A percentile compares a stretch with the other conserved stretches of the same genome.
phyloP scores from a whole-genome alignment of 2,329 filamentous ascomycete species.

The Thelonectria rubi region DNA sequence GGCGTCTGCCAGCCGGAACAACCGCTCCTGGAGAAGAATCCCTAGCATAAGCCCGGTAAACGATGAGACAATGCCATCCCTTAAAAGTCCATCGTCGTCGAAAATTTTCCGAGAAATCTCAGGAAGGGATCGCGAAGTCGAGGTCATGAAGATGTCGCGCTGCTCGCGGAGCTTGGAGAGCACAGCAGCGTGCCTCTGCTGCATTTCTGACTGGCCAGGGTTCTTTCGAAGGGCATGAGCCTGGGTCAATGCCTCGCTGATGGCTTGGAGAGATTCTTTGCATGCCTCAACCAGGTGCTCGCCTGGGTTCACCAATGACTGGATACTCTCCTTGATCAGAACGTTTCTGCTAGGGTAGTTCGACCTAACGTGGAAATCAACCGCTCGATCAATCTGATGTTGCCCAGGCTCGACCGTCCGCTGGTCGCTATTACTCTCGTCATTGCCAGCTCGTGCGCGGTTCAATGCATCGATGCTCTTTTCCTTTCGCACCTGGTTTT shows the following conservation, averaged over 20 bases:
- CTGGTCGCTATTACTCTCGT: background rate
- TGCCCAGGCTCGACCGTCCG: background rate
- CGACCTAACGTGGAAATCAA: conserved; percentile 11
- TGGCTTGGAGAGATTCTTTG: conserved; percentile 16
- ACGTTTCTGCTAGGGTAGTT: background rate
- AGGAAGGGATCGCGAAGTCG: conserved; percentile 4
- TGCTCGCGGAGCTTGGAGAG: conserved; percentile 2
- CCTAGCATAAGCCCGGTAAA: conserved; percentile 10
- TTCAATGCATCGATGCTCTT: conserved; percentile 5
- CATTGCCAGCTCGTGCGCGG: conserved; percentile 4
- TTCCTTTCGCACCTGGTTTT: conserved; percentile 3
- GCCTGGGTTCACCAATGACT: conserved; percentile 5
- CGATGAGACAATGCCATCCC: background rate
- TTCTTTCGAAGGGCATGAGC: background rate
- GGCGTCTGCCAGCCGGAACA: conserved; percentile 1
- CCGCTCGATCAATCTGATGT: conserved; percentile 18
- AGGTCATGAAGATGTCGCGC: conserved; percentile 6
- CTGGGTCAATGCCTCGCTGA: conserved; percentile 7
- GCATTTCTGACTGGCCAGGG: conserved; percentile 5
- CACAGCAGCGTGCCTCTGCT: conserved; percentile 6
- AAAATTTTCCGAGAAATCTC: conserved; percentile 4
- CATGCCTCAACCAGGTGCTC: conserved; percentile 11
- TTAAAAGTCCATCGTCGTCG: conserved; percentile 13
- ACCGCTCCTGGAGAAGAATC: conserved; percentile 16
- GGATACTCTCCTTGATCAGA: conserved; percentile 5